These are phyloP conservation scores for Torulaspora quercuum DNA, from an alignment of 805 yeast genomes.

Conservation along the genomic window DNA sequence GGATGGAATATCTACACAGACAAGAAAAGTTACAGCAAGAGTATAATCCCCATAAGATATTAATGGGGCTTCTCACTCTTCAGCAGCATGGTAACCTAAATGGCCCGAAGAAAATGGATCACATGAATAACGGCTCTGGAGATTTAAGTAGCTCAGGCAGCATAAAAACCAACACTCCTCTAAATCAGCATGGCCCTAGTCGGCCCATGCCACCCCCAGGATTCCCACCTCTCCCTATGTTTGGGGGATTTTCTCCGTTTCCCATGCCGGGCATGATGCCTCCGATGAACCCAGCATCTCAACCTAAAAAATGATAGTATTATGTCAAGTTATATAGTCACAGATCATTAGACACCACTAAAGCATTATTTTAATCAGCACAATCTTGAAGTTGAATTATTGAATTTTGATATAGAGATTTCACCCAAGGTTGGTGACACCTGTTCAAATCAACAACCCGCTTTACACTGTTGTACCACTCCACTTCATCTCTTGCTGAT, in stretches of 20 bases:
- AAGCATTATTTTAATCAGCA: too few relatives aligned
- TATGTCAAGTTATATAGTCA: too few relatives aligned
- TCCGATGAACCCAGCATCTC: slow-evolving; percentile 32
- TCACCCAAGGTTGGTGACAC: slow-evolving; percentile 63
- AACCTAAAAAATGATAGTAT: too few relatives aligned
- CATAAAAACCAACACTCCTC: slow-evolving; percentile 4
- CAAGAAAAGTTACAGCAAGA: slow-evolving; percentile 79
- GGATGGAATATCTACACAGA: slow-evolving; percentile 88
- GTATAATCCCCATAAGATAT: slow-evolving; percentile 75
- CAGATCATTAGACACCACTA: too few relatives aligned
- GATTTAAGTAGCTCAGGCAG: slow-evolving; percentile 9
- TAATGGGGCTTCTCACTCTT: slow-evolving; percentile 47
- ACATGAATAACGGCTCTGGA: slow-evolving; percentile 17
- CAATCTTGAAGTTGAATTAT: not conserved
- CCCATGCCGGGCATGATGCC: slow-evolving; percentile 41
- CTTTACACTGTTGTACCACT: slow-evolving; percentile 65
- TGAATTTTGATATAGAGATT: slow-evolving; percentile 34
- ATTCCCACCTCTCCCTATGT: slow-evolving; percentile 36
- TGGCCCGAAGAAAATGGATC: slow-evolving; percentile 40
- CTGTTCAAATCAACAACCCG: slow-evolving; percentile 52
- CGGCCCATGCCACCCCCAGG: slow-evolving; percentile 30
- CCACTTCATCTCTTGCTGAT: slow-evolving; percentile 49
- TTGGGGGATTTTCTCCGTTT: slow-evolving; percentile 37
- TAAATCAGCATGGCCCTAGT: slow-evolving; percentile 9
- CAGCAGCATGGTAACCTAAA: slow-evolving; percentile 39